Evolutionary conservation across 805 yeast genomes (phyloP), one percentile per base, ranked within the genome.

Genomic region (Candida quercuum): DNA sequence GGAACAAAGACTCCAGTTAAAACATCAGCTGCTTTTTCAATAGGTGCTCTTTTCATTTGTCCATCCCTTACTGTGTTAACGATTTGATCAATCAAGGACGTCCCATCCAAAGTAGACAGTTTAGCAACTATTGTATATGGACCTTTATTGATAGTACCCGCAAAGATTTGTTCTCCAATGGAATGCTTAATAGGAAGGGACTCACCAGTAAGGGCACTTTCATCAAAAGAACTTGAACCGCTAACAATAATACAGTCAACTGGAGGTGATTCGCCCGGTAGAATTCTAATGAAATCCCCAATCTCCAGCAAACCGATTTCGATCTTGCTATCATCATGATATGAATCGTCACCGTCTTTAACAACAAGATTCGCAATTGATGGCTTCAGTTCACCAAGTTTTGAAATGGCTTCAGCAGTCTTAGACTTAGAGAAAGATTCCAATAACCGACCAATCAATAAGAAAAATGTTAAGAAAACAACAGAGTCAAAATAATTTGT

Each of bases 401-500:
- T 60, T 13, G 77, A 63, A 21, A 84, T 71, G 1, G 87, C 81
- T 29, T 74, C 72, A 0, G 87, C 78, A 2, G 89, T 81, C 49
- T 77, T 77, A 22, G 71, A 65, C 52, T 81, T 84, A 2, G 89
- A 76, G 45, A 70, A 69, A 21, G 81, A 67, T 56, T 84, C 91
- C 33, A 84, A 63, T 21, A 80, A 61, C 31, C 86, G 69, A 1
- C 94, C 94, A 41, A 81, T 75, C 33, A 84, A 64, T 39, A 84
- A 60, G 57, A 84, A 84, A 50, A 84, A 76, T 0, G 88, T 73
- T 45, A 84, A 64, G 51, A 84, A 84, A 3, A 84, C 86, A 21
- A 83, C 91, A 5, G 89, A 78, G 51, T 84, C 94, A 53, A 84
- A 84, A 49, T 81, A 84, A 0, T 85, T 78, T 4, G 86, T 79